Base-by-base conservation (phyloP, 495 filamentous ascomycete genomes). In the Venustampulla echinocandica region DNA sequence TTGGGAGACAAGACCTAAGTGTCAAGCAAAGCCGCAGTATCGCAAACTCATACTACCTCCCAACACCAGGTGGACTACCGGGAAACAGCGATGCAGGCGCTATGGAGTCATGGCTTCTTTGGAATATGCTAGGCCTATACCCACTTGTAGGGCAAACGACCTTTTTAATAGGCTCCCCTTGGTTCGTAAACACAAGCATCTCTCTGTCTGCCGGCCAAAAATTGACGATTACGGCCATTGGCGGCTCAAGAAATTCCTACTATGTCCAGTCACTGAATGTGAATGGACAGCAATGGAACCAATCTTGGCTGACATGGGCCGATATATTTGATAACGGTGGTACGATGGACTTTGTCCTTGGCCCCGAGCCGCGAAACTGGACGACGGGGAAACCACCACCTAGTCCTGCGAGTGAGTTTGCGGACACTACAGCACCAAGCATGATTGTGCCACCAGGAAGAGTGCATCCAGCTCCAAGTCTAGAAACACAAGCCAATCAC, bases 91-190 rank as follows among this genome's bases (percentile, higher is more conserved):
- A 85, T 51, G 81, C 80, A 1, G 81, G 79, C 14, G 80, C 82
- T 7, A 83, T 85, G 78, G 77, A 84, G 58, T 73, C 69, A 11
- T 84, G 77, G 75, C 64, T 82, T 11, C 54, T 85, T 18, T 85
- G 79, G 80, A 77, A 77, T 44, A 80, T 84, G 67, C 65, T 85
- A n/a, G 81, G 81, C 0, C 70, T 85, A 13, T 85, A 81, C 55
- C 81, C 80, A 0, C 65, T 84, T 17, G 77, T 74, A 5, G 77
- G 74, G 1, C 77, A 81, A 56, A 76, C 79, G 0, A 77, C 75
- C 2, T 85, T 84, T 55, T 68, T 85, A 17, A 60, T 84, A 47
- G 73, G 66, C 0, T 77, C 75, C 10, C 79, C 80, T 0, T 82
- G 78, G 77, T 79, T 84, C 0, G 28, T 33, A 1, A 65, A 80